Evolutionary conservation across 306 rosid genomes (phyloP), one percentile per base, ranked within the genome.

Genomic region (Rubus parviflorus): DNA sequence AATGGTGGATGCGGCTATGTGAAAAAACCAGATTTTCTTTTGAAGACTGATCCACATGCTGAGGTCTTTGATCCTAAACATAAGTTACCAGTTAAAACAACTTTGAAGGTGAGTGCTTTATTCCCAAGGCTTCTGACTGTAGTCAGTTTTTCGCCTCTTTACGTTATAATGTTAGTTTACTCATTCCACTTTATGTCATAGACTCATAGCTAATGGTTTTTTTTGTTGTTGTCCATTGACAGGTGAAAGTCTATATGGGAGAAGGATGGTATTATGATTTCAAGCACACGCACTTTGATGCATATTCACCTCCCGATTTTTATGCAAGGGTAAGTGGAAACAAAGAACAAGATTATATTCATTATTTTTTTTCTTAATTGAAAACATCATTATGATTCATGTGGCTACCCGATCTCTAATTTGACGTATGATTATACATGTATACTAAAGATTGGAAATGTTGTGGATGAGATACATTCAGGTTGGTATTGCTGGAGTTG

Each of bases 181-280:
- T 71, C 68, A 35, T 47, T 25, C 67, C 37, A 48, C 72, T 74
- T 46, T 16, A 25, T 56, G 30, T 77, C 76, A 76, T n/a, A n/a
- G n/a, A n/a, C n/a, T n/a, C n/a, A n/a, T 74, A 15, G 81, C 85
- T 74, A 58, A 53, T 62, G 8, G 17, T 78, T 57, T 62, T 53
- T 53, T 53, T 85, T 72, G n/a, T n/a, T 56, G 23, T 82, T 47
- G 49, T 80, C 68, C 77, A 16, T 73, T 75, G 64, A 70, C 75
- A 95, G 99, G 97, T 90, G 77, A 93, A 93, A 75, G 86, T 96
- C 22, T 91, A 82, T 57, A 89, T 96, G 98, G 99, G 99, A 14
- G 98, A 96, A 91, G 99, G 99, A 76, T 96, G 99, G 99, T 88
- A 85, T 74, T 79, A 86, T 71, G 99, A 96, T 86, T 96, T 96